A percentile compares a stretch with the other conserved stretches of the same genome.
Conservation (phyloP, 176 grass and related monocot genomes). For the Elaeis guineensis region DNA sequence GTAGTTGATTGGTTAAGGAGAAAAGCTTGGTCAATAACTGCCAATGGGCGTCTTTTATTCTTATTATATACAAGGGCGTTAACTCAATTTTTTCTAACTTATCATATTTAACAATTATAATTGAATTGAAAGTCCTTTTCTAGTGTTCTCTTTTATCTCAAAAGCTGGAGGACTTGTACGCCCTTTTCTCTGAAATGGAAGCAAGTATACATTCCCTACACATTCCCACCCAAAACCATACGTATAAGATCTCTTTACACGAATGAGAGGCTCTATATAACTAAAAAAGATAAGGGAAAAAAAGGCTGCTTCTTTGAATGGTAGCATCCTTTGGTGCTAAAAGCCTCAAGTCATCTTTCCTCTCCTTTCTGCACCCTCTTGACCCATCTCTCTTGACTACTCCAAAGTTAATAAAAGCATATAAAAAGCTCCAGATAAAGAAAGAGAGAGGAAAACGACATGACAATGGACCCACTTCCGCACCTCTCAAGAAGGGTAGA, state of each 20-base stretch:
- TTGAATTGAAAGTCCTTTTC: neutral
- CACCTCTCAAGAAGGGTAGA: slow-evolving; percentile 14
- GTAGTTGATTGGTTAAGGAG: no score
- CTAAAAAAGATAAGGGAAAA: neutral
- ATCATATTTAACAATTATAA: neutral
- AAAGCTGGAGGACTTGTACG: neutral
- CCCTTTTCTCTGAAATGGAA: no score
- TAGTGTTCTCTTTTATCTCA: neutral
- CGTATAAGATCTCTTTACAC: no score
- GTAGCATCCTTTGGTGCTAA: slow-evolving; percentile 31
- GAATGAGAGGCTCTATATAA: no score
- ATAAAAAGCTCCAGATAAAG: slow-evolving; percentile 44
- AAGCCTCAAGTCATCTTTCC: slow-evolving; percentile 36
- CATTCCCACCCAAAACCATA: no score
- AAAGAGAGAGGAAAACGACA: slow-evolving; percentile 56
- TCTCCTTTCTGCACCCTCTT: slow-evolving; percentile 24
- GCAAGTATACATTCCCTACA: no score
- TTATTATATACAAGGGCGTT: no score
- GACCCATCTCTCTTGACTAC: slow-evolving; percentile 8
- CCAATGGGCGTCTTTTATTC: no score
- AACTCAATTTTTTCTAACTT: no score
- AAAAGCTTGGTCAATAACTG: no score
- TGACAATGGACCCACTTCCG: slow-evolving; percentile 59
- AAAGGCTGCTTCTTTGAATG: neutral
- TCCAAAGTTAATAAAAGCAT: slow-evolving; percentile 6